phyloP scores from a whole-genome alignment of 108 stramenopile species.

The Cyclostephanos invisitatus region DNA sequence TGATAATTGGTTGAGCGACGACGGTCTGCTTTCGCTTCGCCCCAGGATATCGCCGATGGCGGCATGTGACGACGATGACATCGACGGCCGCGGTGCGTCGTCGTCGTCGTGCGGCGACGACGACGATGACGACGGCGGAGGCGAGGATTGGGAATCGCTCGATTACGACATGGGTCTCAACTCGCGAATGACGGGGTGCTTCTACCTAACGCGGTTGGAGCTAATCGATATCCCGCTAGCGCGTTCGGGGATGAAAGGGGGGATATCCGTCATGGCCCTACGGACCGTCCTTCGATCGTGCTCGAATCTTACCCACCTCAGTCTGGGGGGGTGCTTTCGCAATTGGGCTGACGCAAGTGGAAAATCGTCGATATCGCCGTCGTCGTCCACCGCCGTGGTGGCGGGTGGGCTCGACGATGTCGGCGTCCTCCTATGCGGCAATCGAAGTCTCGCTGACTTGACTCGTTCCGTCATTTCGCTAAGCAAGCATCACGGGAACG shows the following conservation, averaged over 20 bases:
- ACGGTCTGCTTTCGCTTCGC: slow-evolving; percentile 34
- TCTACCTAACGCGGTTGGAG: slow-evolving; percentile 38
- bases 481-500: not conserved
- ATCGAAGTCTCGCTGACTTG: not conserved
- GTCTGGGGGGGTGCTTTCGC: slow-evolving; percentile 34
- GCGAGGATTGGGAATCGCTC: slow-evolving; percentile 42
- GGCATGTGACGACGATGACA: not conserved
- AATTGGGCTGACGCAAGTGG: slow-evolving; percentile 26
- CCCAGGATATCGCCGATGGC: slow-evolving; percentile 21
- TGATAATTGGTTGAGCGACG: slow-evolving; percentile 25
- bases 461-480: not conserved
- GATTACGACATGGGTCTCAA: slow-evolving; percentile 28
- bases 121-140: too few relatives aligned
- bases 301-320: slow-evolving; percentile 40
- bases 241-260: not conserved
- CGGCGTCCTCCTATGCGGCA: slow-evolving; percentile 27
- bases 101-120: not conserved
- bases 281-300: slow-evolving; percentile 28
- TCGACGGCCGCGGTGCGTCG: not conserved
- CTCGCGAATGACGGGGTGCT: slow-evolving; percentile 29
- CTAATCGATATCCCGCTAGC: slow-evolving; percentile 38
- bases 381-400: not conserved
- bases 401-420: slow-evolving; percentile 21
- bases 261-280: slow-evolving; percentile 32
- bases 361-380: not conserved